A percentile compares a stretch with the other conserved stretches of the same genome.
These are phyloP conservation scores for Trametes punicea DNA, from an alignment of 768 basidiomycete species.

Conservation along the genomic window DNA sequence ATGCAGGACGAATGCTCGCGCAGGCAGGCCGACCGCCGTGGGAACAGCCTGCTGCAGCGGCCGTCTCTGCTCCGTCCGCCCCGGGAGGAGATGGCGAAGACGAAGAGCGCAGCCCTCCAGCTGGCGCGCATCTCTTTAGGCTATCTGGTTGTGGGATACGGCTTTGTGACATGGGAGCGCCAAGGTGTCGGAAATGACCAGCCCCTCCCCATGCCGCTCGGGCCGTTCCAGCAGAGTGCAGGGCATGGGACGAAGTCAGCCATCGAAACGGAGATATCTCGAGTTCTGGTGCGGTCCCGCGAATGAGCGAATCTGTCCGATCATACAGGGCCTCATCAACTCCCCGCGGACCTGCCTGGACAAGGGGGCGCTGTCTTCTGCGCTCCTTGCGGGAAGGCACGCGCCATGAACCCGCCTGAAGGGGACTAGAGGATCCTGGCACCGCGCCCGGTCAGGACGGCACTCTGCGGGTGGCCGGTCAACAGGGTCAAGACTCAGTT, in stretches of 20 bases:
- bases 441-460: slow-evolving; percentile 11
- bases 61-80: slow-evolving; percentile 10
- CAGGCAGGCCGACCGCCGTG: not conserved
- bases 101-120: not conserved
- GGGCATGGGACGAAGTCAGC: not conserved
- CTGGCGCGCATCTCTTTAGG: slow-evolving; percentile 20
- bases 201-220: slow-evolving; percentile 5
- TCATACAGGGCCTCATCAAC: slow-evolving; percentile 15
- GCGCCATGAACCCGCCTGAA: slow-evolving; percentile 2
- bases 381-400: not conserved
- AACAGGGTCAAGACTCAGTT: slow-evolving; percentile 12
- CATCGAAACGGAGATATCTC: slow-evolving; percentile 13
- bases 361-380: slow-evolving; percentile 4
- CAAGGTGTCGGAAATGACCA: not conserved
- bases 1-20: not conserved
- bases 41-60: not conserved
- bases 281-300: slow-evolving; percentile 13
- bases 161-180: slow-evolving; percentile 1
- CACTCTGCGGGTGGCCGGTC: slow-evolving; percentile 9
- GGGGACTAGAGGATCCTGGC: slow-evolving; percentile 10
- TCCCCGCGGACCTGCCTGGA: slow-evolving; percentile 14
- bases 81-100: slow-evolving; percentile 7
- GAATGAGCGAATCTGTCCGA: slow-evolving; percentile 23
- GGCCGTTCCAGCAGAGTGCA: slow-evolving; percentile 4
- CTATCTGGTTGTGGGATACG: slow-evolving; percentile 15